phyloP scores from a whole-genome alignment of 2,329 filamentous ascomycete species.

The Aspergillus hortae region DNA sequence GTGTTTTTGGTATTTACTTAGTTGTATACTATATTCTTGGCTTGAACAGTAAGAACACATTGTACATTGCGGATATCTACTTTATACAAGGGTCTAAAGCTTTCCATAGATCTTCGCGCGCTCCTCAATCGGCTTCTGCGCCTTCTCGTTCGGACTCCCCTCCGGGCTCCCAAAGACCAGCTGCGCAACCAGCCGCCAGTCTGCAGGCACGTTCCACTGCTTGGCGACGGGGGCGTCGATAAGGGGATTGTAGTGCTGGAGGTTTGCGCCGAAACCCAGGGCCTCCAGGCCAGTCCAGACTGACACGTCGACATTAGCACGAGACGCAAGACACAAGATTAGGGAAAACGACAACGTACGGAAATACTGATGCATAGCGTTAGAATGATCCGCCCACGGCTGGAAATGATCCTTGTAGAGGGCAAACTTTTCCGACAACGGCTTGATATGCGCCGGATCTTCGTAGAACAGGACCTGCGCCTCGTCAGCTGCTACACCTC shows the following conservation, averaged over 20 bases:
- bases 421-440: slow-evolving; percentile 65
- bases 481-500: too few relatives aligned
- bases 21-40: background rate
- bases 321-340: background rate
- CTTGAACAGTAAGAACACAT: too few relatives aligned
- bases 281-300: slow-evolving; percentile 79
- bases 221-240: slow-evolving; percentile 68
- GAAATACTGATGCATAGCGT: slow-evolving; percentile 77
- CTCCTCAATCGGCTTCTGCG: slow-evolving; percentile 61
- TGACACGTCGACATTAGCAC: slow-evolving; percentile 7
- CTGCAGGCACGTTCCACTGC: slow-evolving; percentile 66
- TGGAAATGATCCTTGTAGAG: slow-evolving; percentile 77
- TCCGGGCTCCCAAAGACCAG: slow-evolving; percentile 71
- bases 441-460: slow-evolving; percentile 65
- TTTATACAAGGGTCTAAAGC: slow-evolving; percentile 2
- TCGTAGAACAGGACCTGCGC: slow-evolving; percentile 73
- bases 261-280: slow-evolving; percentile 80
- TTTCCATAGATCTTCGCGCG: slow-evolving; percentile 61
- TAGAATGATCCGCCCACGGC: slow-evolving; percentile 70
- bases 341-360: slow-evolving; percentile 27
- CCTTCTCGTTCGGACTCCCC: slow-evolving; percentile 60
- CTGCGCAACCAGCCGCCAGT: slow-evolving; percentile 78
- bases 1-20: background rate
- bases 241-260: slow-evolving; percentile 91
- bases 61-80: background rate